Base-by-base conservation (phyloP, 1,284 basidiomycete genomes). In the Wallemia mellicola region DNA sequence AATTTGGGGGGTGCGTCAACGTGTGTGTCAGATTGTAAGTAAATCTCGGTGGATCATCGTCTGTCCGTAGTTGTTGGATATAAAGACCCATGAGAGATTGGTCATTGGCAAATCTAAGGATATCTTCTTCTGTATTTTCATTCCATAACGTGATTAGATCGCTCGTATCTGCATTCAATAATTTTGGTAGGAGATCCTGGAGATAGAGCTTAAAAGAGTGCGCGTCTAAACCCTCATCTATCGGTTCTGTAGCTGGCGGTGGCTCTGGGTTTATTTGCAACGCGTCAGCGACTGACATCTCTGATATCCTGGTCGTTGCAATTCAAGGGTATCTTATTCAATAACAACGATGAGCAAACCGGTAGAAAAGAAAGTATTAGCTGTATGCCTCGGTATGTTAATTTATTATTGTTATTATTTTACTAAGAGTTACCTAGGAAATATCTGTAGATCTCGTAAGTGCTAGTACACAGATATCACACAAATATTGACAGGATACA, bases 1-100 rank as follows among this genome's bases (percentile, higher is more conserved):
- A 80, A 33, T 79, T 78, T 11, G 82, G 73, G 58, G 86, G 81
- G 71, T 94, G 89, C n/a, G 77, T 76, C 27, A 88, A 76, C 60
- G 82, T 79, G 7, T 78, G 71, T 11, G 82, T 79, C 60, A 89
- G 74, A 32, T 78, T 73, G 68, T 86, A 88, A 56, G 75, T 73
- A 68, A 79, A 81, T 24, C 74, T 76, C 28, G 77, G 75, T 55
- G 74, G 73, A 38, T 72, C 71, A 61, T 83, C 24, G 69, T 83
- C 81, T n/a, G 55, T 57, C 9, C 74, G 80, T 63, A 75, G 72
- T 71, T 86, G 86, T 30, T 83, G 79, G 55, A 87, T 77, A 69
- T 87, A 87, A 59, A 86, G 78, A 2, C 78, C 79, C 28, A 77
- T 78, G 64, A 61, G 62, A 56, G 61, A 64, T 24, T 62, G 56